These are phyloP conservation scores for Barnettozyma wickerhamii DNA, from an alignment of 805 yeast genomes.

Conservation along the genomic window DNA sequence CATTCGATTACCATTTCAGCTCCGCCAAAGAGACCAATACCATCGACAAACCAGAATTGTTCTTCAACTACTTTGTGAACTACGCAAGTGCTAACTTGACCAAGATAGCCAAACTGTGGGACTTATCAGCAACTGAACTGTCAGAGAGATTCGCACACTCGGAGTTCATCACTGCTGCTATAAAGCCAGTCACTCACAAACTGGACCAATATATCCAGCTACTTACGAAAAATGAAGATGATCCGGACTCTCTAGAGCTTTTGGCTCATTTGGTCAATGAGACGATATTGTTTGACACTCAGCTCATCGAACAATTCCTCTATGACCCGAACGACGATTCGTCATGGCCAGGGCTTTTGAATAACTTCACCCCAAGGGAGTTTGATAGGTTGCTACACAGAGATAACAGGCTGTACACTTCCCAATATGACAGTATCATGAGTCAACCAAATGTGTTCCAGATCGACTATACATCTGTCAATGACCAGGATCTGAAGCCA, in stretches of 20 bases:
- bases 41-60: slow-evolving; percentile 48
- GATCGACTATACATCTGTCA: slow-evolving; percentile 40
- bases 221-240: slow-evolving; percentile 20
- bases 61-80: slow-evolving; percentile 43
- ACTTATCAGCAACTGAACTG: slow-evolving; percentile 28
- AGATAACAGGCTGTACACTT: slow-evolving; percentile 41
- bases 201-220: slow-evolving; percentile 27
- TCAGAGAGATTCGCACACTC: slow-evolving; percentile 32
- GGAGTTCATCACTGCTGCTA: slow-evolving; percentile 32
- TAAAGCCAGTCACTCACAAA: slow-evolving; percentile 42
- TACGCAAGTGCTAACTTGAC: slow-evolving; percentile 39
- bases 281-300: slow-evolving; percentile 35
- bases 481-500: slow-evolving; percentile 28
- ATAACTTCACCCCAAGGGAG: slow-evolving; percentile 20
- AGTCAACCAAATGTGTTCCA: slow-evolving; percentile 37
- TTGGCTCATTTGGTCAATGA: slow-evolving; percentile 34
- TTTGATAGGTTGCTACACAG: slow-evolving; percentile 44
- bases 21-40: slow-evolving; percentile 39
- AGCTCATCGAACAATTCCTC: slow-evolving; percentile 35
- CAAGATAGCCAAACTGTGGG: slow-evolving; percentile 37
- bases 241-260: slow-evolving; percentile 11
- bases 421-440: slow-evolving; percentile 41
- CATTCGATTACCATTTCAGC: slow-evolving; percentile 55
- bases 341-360: slow-evolving; percentile 28
- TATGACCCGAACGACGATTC: slow-evolving; percentile 32